These are phyloP conservation scores for Colletotrichum eleusines DNA, from an alignment of 2,329 filamentous ascomycete species.

Conservation along the genomic window DNA sequence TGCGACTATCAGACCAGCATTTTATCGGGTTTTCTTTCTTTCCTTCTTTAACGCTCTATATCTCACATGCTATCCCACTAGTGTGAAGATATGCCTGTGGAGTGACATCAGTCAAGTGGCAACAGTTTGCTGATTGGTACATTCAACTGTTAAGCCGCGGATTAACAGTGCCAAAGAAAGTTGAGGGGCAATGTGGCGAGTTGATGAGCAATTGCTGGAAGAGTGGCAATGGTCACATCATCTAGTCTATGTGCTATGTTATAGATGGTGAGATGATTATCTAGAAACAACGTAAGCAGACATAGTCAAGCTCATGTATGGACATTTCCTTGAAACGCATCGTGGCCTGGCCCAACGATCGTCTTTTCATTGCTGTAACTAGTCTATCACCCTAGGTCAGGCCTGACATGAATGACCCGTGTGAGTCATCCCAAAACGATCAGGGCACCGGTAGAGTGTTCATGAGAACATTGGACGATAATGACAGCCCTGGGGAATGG, in stretches of 20 bases:
- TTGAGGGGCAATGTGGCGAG: not conserved
- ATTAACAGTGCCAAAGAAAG: not conserved
- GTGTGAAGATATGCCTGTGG: not conserved
- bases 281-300: not conserved
- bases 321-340: not conserved
- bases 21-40: accelerated
- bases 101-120: not conserved
- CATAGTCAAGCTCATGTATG: not conserved
- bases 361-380: not conserved
- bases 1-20: not conserved
- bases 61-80: not conserved
- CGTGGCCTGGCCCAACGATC: not conserved
- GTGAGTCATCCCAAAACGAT: not conserved
- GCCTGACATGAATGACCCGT: not conserved
- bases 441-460: not conserved
- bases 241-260: not conserved
- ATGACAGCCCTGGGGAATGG: not conserved
- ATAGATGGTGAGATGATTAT: not conserved
- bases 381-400: not conserved
- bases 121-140: not conserved
- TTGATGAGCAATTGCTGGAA: not conserved
- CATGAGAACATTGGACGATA: not conserved
- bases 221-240: not conserved
- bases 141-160: not conserved
- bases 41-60: not conserved